Percentiles rank a stretch among this genome's conserved stretches.
Evolutionary conservation across 805 yeast genomes (phyloP).

Genomic region (Millerago galiae): DNA sequence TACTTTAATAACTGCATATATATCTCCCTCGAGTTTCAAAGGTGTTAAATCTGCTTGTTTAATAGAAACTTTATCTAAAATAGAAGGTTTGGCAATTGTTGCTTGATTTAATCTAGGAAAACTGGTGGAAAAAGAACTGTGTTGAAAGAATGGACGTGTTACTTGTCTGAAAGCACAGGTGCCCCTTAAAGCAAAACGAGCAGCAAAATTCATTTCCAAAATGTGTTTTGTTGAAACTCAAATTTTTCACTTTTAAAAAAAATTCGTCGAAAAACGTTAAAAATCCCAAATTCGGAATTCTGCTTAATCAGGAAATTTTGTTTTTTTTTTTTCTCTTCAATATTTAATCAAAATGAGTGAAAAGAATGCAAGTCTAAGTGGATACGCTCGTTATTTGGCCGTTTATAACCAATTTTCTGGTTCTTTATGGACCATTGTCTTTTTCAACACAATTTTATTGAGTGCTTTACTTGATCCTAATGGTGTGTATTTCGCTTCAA

Average conservation of each 20-base stretch:
- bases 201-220: conserved; percentile 1
- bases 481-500: conserved; percentile 52
- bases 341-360: neutral
- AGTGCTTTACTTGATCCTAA: conserved; percentile 55
- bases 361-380: conserved; percentile 3
- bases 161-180: neutral
- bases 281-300: neutral
- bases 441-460: conserved; percentile 36
- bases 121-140: conserved; percentile 1
- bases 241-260: neutral
- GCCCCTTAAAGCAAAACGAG: neutral
- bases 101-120: conserved; percentile 1
- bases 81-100: conserved; percentile 1
- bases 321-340: neutral
- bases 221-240: neutral
- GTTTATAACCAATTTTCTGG: conserved; percentile 50
- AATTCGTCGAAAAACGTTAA: neutral
- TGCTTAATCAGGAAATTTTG: neutral
- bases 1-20: conserved; percentile 78
- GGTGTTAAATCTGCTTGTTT: conserved; percentile 41
- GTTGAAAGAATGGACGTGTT: neutral
- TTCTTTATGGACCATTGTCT: conserved; percentile 45
- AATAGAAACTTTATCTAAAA: conserved; percentile 3
- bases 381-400: conserved; percentile 25
- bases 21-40: conserved; percentile 56